Base-by-base conservation (phyloP, 2,329 filamentous ascomycete genomes). In the Dothideomycetes sp. region DNA sequence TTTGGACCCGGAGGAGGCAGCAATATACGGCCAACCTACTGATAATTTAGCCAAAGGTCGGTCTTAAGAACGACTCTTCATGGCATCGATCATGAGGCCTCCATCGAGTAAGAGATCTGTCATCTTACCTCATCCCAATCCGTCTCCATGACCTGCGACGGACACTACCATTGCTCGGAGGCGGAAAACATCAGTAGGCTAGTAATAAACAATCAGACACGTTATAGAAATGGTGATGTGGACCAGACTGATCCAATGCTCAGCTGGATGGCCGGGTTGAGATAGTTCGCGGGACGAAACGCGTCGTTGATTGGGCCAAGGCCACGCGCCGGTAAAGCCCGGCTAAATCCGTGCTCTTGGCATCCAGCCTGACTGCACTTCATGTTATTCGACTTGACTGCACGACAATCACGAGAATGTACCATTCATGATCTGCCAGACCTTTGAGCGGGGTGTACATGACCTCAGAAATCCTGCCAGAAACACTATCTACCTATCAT, bases 1-100 rank as follows among this genome's bases (percentile, higher is more conserved):
- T 82, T 79, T 53, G 77, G 70, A 56, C 77, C 80, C 54, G 83
- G 79, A 53, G 84, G 79, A 60, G 86, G 84, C 63, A 93, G 77
- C 59, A 79, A 74, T 64, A 91, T 78, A 62, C 86, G 82, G 62
- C 79, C 77, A 62, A 94, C 77, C 81, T 94, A 27, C 22, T 33
- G n/a, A 31, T n/a, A 36, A 32, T 24, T 19, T 19, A 19, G 18
- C 19, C 27, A 22, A 14, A 16, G 4, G 24, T 19, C n/a, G 14
- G 22, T 27, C 19, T 39, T 22, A 24, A 16, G 19, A 11, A 19
- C 17, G 5, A 14, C 17, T 19, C 22, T 7, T 27, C 12, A 19
- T 34, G 10, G 10, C 11, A 18, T n/a, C n/a, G n/a, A n/a, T n/a
- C n/a, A 27, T 27, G 12, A 27, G 7, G 22, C 22, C 22, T 27